Conservation (phyloP, 257 asterid genomes). For the Fraxinus americana region DNA sequence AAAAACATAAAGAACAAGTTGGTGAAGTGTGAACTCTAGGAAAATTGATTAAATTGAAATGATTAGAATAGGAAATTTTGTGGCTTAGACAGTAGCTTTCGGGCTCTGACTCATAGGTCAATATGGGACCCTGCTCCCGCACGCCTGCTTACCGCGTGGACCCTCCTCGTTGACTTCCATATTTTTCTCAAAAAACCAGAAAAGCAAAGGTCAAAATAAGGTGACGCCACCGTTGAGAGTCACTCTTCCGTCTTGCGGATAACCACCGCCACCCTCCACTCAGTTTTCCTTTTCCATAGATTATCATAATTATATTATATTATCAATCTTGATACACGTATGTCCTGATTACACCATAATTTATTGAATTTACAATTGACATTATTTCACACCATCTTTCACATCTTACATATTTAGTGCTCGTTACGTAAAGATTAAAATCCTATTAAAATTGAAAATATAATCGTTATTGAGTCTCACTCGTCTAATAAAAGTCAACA, state of each 20-base stretch:
- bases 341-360: too few species aligned
- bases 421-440: too few species aligned
- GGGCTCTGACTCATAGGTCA: constrained; percentile 69
- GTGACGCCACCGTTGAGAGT: constrained; percentile 35
- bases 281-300: background rate
- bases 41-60: constrained; percentile 26
- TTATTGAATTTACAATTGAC: too few species aligned
- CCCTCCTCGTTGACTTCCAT: constrained; percentile 42
- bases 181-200: background rate
- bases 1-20: background rate
- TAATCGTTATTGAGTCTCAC: too few species aligned
- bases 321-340: background rate
- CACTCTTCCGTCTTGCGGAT: constrained; percentile 6
- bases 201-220: constrained; percentile 2
- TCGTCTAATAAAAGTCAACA: too few species aligned
- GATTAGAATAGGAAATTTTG: constrained; percentile 42
- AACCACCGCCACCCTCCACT: constrained; percentile 28
- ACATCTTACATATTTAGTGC: too few species aligned
- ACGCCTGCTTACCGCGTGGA: constrained; percentile 65
- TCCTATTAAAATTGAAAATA: too few species aligned
- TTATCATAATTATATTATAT: constrained; percentile 12
- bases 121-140: constrained; percentile 38
- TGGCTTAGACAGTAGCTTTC: constrained; percentile 46
- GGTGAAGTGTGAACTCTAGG: constrained; percentile 5
- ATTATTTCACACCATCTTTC: too few species aligned